Base-by-base conservation (phyloP, 139 green algal genomes). In the Monoraphidium neglectum region DNA sequence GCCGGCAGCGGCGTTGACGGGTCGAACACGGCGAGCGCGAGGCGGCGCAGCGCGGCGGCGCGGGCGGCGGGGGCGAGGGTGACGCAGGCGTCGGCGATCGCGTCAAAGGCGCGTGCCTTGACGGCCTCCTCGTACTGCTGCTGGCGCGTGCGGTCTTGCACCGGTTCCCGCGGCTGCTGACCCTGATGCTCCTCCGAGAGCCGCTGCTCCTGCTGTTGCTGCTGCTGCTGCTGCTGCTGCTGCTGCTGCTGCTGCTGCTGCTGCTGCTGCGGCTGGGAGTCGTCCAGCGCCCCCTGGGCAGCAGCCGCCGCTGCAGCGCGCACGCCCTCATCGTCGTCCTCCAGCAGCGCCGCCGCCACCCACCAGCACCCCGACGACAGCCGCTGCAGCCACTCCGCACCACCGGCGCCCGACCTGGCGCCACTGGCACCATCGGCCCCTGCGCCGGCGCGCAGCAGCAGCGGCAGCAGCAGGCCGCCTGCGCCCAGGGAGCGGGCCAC, bases 281-380 rank as follows among this genome's bases (percentile, higher is more conserved):
- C 37, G 30, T 63, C 72, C 72, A 84, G 49, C 3, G 40, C 68
- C 8, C 56, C 49, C 49, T 81, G 83, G 3, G 54, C 76, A 38
- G 74, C n/a, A 32, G 51, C 43, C 12, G 78, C 76, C 16, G 81
- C 81, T 15, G 65, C 37, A 38, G 65, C n/a, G 23, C 90, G 60
- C 37, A 96, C 87, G 3, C 81, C 78, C 6, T 79, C 77, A 24
- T 96, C 92, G 38, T 97, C 92, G 68, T 97, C 92, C 72, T 97
- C 88, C 65, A 93, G 71, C 23, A 96, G 79, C 36, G 43, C 23
- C 35, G 95, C 47, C 26, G 69, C 78, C 3, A 76, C 30, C 3
- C 59, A 21, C 92, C 92, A 97, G 1, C 71, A 83, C 0, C 46
- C 47, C n/a, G 93, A 62, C 1, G 77, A 65, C 35, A 1, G 8